Percentiles rank a stretch among this genome's conserved stretches.
phyloP scores from a whole-genome alignment of 495 filamentous ascomycete species.

The Thermothielavioides terrestris region DNA sequence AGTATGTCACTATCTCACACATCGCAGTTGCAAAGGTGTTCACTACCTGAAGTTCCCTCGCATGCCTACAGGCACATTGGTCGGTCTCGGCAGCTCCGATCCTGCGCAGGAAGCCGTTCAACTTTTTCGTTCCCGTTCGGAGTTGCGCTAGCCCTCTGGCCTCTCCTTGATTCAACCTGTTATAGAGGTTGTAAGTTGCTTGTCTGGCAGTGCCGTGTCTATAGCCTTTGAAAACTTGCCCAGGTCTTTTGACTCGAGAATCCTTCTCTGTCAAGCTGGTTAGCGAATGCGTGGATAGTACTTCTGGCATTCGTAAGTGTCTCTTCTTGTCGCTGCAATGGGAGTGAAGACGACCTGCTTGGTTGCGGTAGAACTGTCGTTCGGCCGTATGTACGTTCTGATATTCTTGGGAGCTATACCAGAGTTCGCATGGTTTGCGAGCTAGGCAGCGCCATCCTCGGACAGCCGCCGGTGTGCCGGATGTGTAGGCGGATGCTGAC shows the following conservation, averaged over 20 bases:
- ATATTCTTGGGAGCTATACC: too few relatives aligned
- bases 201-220: slow-evolving; percentile 26
- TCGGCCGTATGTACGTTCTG: too few relatives aligned
- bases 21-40: slow-evolving; percentile 29
- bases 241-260: slow-evolving; percentile 13
- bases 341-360: too few relatives aligned
- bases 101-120: slow-evolving; percentile 28
- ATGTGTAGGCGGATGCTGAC: too few relatives aligned
- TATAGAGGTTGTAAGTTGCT: slow-evolving; percentile 26
- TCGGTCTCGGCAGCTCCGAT: slow-evolving; percentile 20
- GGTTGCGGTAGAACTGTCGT: too few relatives aligned
- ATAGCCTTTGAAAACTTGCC: slow-evolving; percentile 24
- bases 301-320: too few relatives aligned
- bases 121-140: slow-evolving; percentile 29
- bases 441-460: too few relatives aligned
- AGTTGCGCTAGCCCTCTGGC: slow-evolving; percentile 28
- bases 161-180: slow-evolving; percentile 19
- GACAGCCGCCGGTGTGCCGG: too few relatives aligned
- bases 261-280: background rate
- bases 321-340: too few relatives aligned
- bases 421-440: too few relatives aligned
- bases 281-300: too few relatives aligned
- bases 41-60: slow-evolving; percentile 25
- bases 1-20: slow-evolving; percentile 29
- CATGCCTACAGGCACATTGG: slow-evolving; percentile 23